A percentile compares a stretch with the other conserved stretches of the same genome.
Evolutionary conservation across 441 rosid genomes (phyloP).

Genomic region (Populus tomentosa): DNA sequence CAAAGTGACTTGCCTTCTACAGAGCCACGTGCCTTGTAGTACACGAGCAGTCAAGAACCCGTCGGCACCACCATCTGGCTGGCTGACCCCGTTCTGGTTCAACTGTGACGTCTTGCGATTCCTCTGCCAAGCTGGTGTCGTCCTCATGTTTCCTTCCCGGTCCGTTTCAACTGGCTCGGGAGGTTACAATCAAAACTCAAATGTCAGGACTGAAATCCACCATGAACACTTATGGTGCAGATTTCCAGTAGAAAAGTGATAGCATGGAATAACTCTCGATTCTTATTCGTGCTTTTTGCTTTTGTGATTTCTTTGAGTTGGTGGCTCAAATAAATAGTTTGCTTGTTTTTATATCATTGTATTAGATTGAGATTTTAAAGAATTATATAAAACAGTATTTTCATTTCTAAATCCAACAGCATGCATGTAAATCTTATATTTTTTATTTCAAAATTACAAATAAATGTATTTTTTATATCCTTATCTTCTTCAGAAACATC

Average conservation of each 20-base stretch:
- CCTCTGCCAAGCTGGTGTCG: not conserved
- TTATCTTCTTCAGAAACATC: not conserved
- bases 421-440: not conserved
- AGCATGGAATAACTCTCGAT: not conserved
- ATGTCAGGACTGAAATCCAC: no score
- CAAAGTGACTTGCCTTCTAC: not conserved
- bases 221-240: no score
- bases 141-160: not conserved
- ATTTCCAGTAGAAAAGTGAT: no score
- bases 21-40: not conserved
- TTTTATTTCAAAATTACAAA: no score
- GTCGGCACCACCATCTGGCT: no score
- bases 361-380: no score
- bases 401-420: no score
- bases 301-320: not conserved
- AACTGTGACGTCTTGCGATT: no score
- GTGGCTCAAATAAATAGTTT: not conserved
- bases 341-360: not conserved
- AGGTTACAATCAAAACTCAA: no score
- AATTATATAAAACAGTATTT: not conserved
- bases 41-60: not conserved
- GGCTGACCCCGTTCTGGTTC: no score
- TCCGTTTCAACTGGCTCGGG: no score
- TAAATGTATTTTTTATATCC: no score
- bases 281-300: not conserved